Evolutionary conservation across 1,284 basidiomycete species (phyloP).

Genomic region (Pisolithus thermaeus): DNA sequence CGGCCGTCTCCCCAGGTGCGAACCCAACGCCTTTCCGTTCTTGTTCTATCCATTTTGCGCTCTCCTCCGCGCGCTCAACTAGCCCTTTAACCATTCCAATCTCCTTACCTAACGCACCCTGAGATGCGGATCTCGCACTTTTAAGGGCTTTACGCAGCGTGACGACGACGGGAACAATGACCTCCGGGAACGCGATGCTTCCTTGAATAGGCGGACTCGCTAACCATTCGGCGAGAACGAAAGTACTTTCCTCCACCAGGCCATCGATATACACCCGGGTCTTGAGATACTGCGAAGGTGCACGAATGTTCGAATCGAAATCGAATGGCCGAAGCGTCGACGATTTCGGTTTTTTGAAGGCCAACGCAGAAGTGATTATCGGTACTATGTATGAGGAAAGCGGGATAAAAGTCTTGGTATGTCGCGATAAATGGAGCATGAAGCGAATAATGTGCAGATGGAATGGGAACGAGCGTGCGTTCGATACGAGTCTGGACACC

Average conservation of each 20-base stretch:
- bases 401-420: slow-evolving; percentile 86
- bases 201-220: slow-evolving; percentile 58
- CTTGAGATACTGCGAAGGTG: slow-evolving; percentile 84
- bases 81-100: slow-evolving; percentile 61
- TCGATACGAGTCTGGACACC: slow-evolving; percentile 68
- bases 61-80: slow-evolving; percentile 82
- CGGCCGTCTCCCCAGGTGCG: slow-evolving; percentile 61
- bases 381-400: slow-evolving; percentile 85
- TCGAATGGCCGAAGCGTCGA: slow-evolving; percentile 90
- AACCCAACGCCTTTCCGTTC: slow-evolving; percentile 67
- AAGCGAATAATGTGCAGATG: slow-evolving; percentile 72
- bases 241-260: slow-evolving; percentile 77
- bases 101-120: slow-evolving; percentile 50
- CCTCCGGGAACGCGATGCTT: slow-evolving; percentile 92
- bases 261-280: slow-evolving; percentile 86
- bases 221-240: slow-evolving; percentile 78
- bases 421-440: slow-evolving; percentile 67
- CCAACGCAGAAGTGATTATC: slow-evolving; percentile 77
- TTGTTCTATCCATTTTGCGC: slow-evolving; percentile 70
- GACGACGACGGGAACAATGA: slow-evolving; percentile 80
- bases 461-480: slow-evolving; percentile 75
- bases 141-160: slow-evolving; percentile 70
- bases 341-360: slow-evolving; percentile 73
- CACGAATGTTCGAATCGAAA: slow-evolving; percentile 82
- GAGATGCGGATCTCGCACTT: slow-evolving; percentile 35